Conservation (phyloP, 805 yeast species). For the Candida sakaeoensis region DNA sequence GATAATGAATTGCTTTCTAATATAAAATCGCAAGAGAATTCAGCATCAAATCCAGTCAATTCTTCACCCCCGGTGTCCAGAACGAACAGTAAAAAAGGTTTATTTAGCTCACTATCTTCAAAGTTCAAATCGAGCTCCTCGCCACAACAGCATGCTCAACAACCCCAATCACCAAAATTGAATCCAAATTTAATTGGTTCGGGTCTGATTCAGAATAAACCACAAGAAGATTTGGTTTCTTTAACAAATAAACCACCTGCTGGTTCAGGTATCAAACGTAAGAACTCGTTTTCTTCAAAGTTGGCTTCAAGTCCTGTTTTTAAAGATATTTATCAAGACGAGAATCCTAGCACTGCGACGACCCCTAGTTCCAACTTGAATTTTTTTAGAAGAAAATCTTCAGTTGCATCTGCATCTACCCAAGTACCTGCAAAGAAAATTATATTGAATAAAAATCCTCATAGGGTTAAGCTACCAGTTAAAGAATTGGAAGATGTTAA, state of each 20-base stretch:
- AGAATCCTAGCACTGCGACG: neutral
- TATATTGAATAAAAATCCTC: conserved; percentile 44
- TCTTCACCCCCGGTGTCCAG: conserved; percentile 16
- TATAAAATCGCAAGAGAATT: conserved; percentile 15
- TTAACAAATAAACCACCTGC: conserved; percentile 24
- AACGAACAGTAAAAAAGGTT: conserved; percentile 19
- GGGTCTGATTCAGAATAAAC: conserved; percentile 3
- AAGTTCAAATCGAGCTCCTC: conserved; percentile 28
- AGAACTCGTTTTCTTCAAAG: conserved; percentile 9
- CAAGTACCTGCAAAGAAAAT: conserved; percentile 19
- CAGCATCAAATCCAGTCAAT: conserved; percentile 8
- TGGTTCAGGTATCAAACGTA: conserved; percentile 18
- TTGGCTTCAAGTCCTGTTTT: conserved; percentile 7
- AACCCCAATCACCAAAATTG: conserved; percentile 9
- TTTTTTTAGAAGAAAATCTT: conserved; percentile 15
- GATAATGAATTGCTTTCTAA: conserved; percentile 1
- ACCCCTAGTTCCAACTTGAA: neutral
- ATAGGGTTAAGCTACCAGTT: conserved; percentile 31
- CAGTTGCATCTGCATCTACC: conserved; percentile 4
- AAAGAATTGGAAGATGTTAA: conserved; percentile 27
- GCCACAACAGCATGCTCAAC: conserved; percentile 3
- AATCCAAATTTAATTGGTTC: conserved; percentile 12
- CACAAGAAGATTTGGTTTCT: conserved; percentile 18
- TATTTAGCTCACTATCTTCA: conserved; percentile 38
- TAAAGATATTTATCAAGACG: conserved; percentile 10